Base-by-base conservation (phyloP, 2,329 filamentous ascomycete genomes). In the Colletotrichum neosansevieriae region DNA sequence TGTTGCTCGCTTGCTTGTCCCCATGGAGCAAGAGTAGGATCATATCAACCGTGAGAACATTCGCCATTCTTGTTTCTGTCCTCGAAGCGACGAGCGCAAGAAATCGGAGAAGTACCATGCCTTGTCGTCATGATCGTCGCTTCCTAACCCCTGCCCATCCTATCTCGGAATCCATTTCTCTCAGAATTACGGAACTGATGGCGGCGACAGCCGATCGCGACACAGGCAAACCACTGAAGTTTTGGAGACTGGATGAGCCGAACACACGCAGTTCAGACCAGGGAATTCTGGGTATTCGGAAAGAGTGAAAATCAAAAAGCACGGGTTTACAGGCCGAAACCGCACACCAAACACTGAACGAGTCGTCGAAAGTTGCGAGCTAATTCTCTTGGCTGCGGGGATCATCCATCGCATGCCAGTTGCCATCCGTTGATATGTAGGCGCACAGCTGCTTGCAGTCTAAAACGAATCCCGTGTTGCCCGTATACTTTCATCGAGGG, bases 401-500 rank as follows among this genome's bases (percentile, higher is more conserved):
- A 53, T 49, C 64, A 51, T 53, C 53, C 44, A 42, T 53, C 38
- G 61, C 61, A 65, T 65, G 61, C 49, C 54, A 68, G 61, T 68
- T 68, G 61, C 61, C 54, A 59, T 68, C 56, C 54, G 61, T 59
- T 59, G 49, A 47, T 19, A 56, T 51, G 54, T 24, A 59, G 40
- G 61, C 54, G 61, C 61, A 32, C 54, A 67, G 60, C 53, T 64
- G 65, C 47, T n/a, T 67, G 38, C 38, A 51, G 47, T 63, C 47
- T 38, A 34, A 47, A 29, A 45, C 53, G 29, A 58, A 45, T 49
- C 36, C 47, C 32, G 19, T 42, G 32, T 58, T 40, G 60, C 45
- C 51, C 38, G 45, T 64, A 34, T 67, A 19, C n/a, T 29, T 15
- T 54, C 38, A 34, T 62, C 21, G 45, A 53, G 38, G 34, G 45